These are phyloP conservation scores for Phylloporus scabripes DNA, from an alignment of 768 basidiomycete species.

Conservation along the genomic window DNA sequence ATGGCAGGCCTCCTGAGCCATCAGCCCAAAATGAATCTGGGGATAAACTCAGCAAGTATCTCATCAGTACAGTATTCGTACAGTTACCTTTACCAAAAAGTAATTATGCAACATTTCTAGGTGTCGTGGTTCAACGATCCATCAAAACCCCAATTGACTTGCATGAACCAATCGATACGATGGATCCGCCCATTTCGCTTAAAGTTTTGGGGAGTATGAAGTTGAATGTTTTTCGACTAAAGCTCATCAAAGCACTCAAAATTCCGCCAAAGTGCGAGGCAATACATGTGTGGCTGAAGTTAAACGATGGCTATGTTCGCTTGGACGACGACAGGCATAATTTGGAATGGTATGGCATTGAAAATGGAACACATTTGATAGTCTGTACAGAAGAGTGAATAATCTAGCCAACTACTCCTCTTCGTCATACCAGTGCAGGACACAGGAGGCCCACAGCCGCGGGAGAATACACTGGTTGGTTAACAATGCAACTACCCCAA, in stretches of 20 bases:
- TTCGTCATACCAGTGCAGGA: not conserved
- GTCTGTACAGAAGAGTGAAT: slow-evolving; percentile 20
- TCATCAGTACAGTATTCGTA: slow-evolving; percentile 42
- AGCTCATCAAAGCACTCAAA: slow-evolving; percentile 50
- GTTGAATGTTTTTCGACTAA: slow-evolving; percentile 56
- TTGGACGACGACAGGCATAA: slow-evolving; percentile 50
- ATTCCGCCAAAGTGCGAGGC: slow-evolving; percentile 26
- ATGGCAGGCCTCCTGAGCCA: slow-evolving; percentile 47
- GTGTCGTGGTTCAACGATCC: slow-evolving; percentile 28
- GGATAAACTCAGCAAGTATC: slow-evolving; percentile 53
- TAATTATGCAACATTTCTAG: slow-evolving; percentile 15
- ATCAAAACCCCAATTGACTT: slow-evolving; percentile 18
- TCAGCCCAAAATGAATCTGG: slow-evolving; percentile 26
- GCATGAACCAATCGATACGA: slow-evolving; percentile 10
- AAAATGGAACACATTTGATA: slow-evolving; percentile 41
- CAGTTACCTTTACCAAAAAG: not conserved
- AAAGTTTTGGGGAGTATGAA: slow-evolving; percentile 67
- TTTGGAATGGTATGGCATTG: slow-evolving; percentile 69
- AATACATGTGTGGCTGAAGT: slow-evolving; percentile 50
- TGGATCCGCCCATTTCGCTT: slow-evolving; percentile 29
- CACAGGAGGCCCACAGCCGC: slow-evolving; percentile 13
- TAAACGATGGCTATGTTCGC: slow-evolving; percentile 46
- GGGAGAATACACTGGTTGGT: slow-evolving; percentile 2
- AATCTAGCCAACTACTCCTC: not conserved
- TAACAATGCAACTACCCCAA: slow-evolving; percentile 1